These are phyloP conservation scores for Alternaria angustiovoidea DNA, from an alignment of 2,329 filamentous ascomycete species.

Conservation along the genomic window DNA sequence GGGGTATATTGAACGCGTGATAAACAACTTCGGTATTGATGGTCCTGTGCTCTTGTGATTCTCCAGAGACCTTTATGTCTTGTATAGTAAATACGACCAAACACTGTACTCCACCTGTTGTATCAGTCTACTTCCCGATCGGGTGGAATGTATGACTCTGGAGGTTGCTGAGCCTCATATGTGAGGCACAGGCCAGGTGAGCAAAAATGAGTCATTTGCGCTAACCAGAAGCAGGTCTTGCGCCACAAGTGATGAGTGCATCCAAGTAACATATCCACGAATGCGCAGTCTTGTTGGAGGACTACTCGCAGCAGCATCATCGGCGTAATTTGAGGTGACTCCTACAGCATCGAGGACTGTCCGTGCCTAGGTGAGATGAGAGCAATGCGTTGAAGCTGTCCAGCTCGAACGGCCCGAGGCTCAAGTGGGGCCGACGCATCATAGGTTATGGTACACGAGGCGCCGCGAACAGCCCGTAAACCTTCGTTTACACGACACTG, in stretches of 20 bases:
- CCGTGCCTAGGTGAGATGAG: not conserved
- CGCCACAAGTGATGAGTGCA: slow-evolving; percentile 19
- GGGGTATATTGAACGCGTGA: slow-evolving; percentile 18
- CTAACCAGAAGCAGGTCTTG: slow-evolving; percentile 24
- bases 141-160: slow-evolving; percentile 27
- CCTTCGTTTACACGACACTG: not conserved
- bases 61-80: slow-evolving; percentile 11
- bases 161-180: slow-evolving; percentile 6
- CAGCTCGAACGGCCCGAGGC: not conserved
- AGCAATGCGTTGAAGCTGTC: not conserved
- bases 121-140: slow-evolving; percentile 7
- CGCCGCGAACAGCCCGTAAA: not conserved
- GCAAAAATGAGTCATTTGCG: slow-evolving; percentile 38
- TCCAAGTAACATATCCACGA: not conserved
- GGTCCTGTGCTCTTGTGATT: slow-evolving; percentile 12
- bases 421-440: slow-evolving; percentile 7
- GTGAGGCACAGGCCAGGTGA: slow-evolving; percentile 18
- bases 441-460: not conserved
- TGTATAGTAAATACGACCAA: not conserved
- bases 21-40: not conserved
- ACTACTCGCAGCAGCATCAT: not conserved
- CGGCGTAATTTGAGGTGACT: not conserved
- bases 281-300: not conserved
- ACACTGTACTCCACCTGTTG: not conserved
- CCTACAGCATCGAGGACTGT: not conserved